Base-by-base conservation (phyloP, 2,329 filamentous ascomycete species). In the Colletotrichum zoysiae region DNA sequence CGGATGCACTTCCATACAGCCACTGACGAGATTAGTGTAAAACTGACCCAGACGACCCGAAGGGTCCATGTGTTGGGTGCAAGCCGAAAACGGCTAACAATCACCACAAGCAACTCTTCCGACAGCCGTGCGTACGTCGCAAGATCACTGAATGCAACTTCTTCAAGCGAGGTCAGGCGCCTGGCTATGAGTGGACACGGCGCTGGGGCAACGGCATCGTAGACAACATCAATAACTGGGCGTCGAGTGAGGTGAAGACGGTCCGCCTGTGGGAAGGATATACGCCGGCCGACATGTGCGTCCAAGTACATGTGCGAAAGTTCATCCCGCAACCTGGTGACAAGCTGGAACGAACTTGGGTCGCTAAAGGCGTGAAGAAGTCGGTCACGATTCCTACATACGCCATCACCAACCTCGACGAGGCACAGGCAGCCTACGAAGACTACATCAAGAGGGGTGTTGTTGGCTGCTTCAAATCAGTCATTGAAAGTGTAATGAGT, bases 111-210 rank as follows among this genome's bases (percentile, higher is more conserved):
- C 70, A 70, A 35, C 81, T 87, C 2, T 86, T 85, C 74, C 84
- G 87, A 7, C 83, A 89, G 53, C 88, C 87, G 11, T 91, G 89
- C 74, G 80, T 90, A 64, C 84, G 89, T n/a, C 87, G 87, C 78
- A 90, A 90, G 76, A 87, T 91, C 73, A 87, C 85, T 12, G 88
- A 90, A 65, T 82, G 90, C 60, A 84, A 83, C 61, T 81, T 90
- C 11, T 89, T 87, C 78, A 90, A 90, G 76, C 85, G 87, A 0
- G 87, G 87, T 8, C 86, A 88, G 74, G 88, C 90, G 33, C 85
- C 87, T 60, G 88, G 87, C 0, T 84, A 84, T 70, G 87, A 90
- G 75, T 90, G 88, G 88, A 90, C 87, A 2, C 82, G 82, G 30
- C 84, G 89, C 51, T 91, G 88, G 89, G 84, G 83, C 73, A 87